A percentile compares a stretch with the other conserved stretches of the same genome.
Evolutionary conservation across 768 basidiomycete species (phyloP).

Genomic region (Favolaschia claudopus): DNA sequence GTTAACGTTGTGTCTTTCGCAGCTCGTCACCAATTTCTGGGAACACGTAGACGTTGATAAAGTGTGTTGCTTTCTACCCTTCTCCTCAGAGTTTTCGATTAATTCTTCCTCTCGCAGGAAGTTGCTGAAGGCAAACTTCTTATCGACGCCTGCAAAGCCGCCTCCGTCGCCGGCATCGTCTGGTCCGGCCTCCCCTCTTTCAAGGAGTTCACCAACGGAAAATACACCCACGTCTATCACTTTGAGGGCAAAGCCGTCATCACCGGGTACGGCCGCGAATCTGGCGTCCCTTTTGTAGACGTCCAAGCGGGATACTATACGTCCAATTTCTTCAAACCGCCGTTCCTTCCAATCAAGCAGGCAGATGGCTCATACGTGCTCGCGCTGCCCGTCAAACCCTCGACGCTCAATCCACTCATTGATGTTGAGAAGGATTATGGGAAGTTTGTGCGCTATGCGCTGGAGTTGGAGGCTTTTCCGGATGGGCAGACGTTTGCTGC

Average conservation of each 20-base stretch:
- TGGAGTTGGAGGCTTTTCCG: slow-evolving; percentile 21
- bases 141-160: slow-evolving; percentile 17
- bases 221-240: slow-evolving; percentile 22
- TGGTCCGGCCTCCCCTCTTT: slow-evolving; percentile 24
- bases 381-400: slow-evolving; percentile 17
- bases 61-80: neutral
- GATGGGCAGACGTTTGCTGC: slow-evolving; percentile 10
- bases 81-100: neutral
- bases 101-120: slow-evolving; percentile 3
- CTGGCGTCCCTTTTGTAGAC: slow-evolving; percentile 16
- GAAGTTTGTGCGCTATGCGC: slow-evolving; percentile 15
- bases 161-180: slow-evolving; percentile 9
- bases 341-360: slow-evolving; percentile 9
- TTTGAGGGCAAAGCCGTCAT: slow-evolving; percentile 22
- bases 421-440: slow-evolving; percentile 23
- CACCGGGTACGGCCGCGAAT: slow-evolving; percentile 9
- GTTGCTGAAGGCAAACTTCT: slow-evolving; percentile 21
- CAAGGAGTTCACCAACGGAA: slow-evolving; percentile 9
- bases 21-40: slow-evolving; percentile 25
- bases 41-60: slow-evolving; percentile 17
- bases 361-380: slow-evolving; percentile 13
- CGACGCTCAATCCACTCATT: slow-evolving; percentile 17
- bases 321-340: slow-evolving; percentile 8
- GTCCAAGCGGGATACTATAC: slow-evolving; percentile 23
- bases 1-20: neutral